A percentile compares a stretch with the other conserved stretches of the same genome.
These are phyloP conservation scores for Colletotrichum liriopes DNA, from an alignment of 2,329 filamentous ascomycete species.

Conservation along the genomic window DNA sequence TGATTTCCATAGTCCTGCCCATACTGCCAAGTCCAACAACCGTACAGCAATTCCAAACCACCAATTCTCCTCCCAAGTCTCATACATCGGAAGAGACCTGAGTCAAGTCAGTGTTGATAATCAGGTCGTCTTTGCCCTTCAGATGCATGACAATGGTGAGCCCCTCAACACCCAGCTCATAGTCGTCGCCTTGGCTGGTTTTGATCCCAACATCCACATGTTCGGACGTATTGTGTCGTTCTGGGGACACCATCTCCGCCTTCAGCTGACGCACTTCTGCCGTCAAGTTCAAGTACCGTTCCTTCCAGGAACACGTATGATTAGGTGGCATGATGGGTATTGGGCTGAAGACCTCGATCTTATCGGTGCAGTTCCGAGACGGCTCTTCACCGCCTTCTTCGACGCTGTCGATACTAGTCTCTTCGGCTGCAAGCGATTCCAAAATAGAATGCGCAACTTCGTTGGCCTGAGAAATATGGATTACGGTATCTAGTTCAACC, in stretches of 20 bases:
- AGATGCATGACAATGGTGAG: constrained; percentile 68
- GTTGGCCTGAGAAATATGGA: neutral
- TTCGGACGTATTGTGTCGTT: constrained; percentile 34
- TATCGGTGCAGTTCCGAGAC: neutral
- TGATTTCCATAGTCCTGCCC: constrained; percentile 28
- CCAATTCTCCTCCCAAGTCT: neutral
- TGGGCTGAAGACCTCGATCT: constrained; percentile 51
- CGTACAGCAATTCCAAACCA: neutral
- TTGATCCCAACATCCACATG: constrained; percentile 45
- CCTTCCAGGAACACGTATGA: constrained; percentile 61
- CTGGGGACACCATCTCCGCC: constrained; percentile 53
- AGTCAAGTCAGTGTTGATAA: constrained; percentile 65
- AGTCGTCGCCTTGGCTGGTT: constrained; percentile 47
- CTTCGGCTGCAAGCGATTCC: neutral
- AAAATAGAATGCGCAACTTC: neutral
- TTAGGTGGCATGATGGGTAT: constrained; percentile 55
- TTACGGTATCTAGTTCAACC: constrained; percentile 8
- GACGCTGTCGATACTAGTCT: neutral
- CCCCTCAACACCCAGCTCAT: constrained; percentile 62
- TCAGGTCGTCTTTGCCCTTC: constrained; percentile 64
- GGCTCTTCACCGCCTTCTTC: neutral
- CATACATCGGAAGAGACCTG: constrained; percentile 22
- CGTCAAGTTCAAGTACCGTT: constrained; percentile 58
- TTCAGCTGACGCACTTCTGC: constrained; percentile 60
- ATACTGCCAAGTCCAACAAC: constrained; percentile 3